Conservation (phyloP, 345 rosid species). For the Eucalyptus erythrocorys region DNA sequence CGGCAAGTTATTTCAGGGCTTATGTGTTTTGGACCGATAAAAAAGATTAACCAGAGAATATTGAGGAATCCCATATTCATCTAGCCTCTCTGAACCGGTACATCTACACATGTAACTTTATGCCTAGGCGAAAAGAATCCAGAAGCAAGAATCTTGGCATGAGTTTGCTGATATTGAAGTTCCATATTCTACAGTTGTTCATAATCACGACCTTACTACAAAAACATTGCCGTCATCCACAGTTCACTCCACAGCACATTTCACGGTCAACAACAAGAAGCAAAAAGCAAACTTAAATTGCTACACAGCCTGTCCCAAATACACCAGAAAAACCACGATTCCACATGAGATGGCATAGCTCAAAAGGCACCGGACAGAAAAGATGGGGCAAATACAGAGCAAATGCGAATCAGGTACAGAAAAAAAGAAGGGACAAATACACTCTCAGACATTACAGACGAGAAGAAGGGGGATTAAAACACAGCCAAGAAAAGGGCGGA, state of each 20-base stretch:
- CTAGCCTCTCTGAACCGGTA: not conserved
- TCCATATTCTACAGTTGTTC: not conserved
- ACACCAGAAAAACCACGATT: not conserved
- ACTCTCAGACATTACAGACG: not conserved
- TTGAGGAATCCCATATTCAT: not conserved
- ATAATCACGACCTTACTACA: not conserved
- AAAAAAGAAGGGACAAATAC: not conserved
- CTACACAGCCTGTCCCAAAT: not conserved
- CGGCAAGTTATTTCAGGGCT: not conserved
- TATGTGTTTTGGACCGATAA: not conserved
- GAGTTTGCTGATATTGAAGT: not conserved
- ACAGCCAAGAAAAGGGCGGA: not conserved
- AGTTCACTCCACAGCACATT: not conserved
- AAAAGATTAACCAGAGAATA: not conserved
- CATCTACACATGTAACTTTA: not conserved
- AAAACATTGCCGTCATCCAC: not conserved
- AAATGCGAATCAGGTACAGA: not conserved
- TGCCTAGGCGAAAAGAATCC: not conserved
- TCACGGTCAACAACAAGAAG: not conserved
- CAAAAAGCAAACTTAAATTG: not conserved
- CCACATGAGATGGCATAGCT: not conserved
- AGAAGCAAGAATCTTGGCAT: not conserved
- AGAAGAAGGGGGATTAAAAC: not conserved
- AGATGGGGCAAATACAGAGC: not conserved
- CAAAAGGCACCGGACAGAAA: not conserved